Conservation (phyloP, 768 basidiomycete species). For the Rhizopogon vinicolor region DNA sequence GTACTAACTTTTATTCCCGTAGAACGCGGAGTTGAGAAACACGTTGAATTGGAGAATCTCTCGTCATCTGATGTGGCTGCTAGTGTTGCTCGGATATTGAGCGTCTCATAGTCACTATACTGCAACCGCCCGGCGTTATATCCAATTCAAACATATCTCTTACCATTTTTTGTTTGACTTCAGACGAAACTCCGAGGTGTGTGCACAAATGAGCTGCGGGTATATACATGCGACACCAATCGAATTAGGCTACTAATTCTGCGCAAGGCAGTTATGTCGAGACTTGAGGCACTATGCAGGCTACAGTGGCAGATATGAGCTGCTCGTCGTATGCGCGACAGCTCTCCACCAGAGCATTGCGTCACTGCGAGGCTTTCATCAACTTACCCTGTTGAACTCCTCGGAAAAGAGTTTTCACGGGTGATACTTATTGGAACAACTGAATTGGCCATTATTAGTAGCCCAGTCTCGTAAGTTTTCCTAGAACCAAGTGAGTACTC, state of each 20-base stretch:
- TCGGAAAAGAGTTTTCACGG: no score
- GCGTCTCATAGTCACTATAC: constrained; percentile 15
- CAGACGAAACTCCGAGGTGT: neutral
- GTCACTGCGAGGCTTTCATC: neutral
- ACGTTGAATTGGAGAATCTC: constrained; percentile 76
- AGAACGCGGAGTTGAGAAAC: constrained; percentile 81
- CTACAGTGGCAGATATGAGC: neutral
- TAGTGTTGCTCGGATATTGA: constrained; percentile 62
- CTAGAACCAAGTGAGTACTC: neutral
- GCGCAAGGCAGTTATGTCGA: neutral
- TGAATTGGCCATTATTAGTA: neutral
- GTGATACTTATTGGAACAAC: neutral
- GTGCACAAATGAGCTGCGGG: neutral
- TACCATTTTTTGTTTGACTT: neutral
- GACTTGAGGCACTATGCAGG: neutral
- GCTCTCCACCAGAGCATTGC: neutral
- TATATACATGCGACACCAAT: neutral
- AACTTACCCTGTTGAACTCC: no score
- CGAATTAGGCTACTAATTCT: neutral
- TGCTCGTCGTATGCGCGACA: neutral
- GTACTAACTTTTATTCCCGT: constrained; percentile 11
- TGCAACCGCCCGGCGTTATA: neutral
- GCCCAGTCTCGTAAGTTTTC: neutral
- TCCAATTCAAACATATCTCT: neutral
- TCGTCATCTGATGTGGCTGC: constrained; percentile 67